These are phyloP conservation scores for Paecilomyces sp. DNA, from an alignment of 2,329 filamentous ascomycete genomes.

Conservation along the genomic window DNA sequence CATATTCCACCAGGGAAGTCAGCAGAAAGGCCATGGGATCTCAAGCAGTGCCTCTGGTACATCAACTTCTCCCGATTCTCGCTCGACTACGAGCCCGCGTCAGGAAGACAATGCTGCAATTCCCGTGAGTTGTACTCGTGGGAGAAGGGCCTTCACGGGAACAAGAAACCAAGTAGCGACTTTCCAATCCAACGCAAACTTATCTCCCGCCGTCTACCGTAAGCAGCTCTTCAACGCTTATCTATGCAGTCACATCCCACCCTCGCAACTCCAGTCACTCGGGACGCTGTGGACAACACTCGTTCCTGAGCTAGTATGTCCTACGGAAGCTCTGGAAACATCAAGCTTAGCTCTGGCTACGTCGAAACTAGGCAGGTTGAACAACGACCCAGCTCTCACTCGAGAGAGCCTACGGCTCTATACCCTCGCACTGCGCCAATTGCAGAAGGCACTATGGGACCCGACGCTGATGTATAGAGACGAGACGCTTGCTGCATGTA, in stretches of 20 bases:
- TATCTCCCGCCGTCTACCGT: constrained; percentile 9
- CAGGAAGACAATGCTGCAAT: background rate
- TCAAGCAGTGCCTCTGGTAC: too few relatives aligned
- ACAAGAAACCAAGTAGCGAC: background rate
- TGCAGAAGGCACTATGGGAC: constrained; percentile 28
- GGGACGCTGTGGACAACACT: constrained; percentile 19
- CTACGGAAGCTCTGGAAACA: constrained; percentile 20
- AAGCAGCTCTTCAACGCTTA: constrained; percentile 22
- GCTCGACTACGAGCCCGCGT: background rate
- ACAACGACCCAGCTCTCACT: constrained; percentile 9
- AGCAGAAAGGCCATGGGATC: background rate
- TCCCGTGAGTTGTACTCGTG: background rate
- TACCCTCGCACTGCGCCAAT: constrained; percentile 23
- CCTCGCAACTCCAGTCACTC: constrained; percentile 1
- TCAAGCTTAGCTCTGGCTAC: constrained; percentile 21
- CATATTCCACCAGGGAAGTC: background rate
- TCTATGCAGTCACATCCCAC: constrained; percentile 14
- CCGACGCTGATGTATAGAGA: constrained; percentile 23
- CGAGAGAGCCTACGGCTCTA: constrained; percentile 26
- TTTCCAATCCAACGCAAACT: background rate
- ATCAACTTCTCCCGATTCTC: too few relatives aligned
- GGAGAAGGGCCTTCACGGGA: background rate
- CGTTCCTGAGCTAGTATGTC: constrained; percentile 15
- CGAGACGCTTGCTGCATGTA: constrained; percentile 29
- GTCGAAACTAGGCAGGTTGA: constrained; percentile 17